Evolutionary conservation across 495 filamentous ascomycete genomes (phyloP).

Genomic region (Hyaloscypha finlandica): DNA sequence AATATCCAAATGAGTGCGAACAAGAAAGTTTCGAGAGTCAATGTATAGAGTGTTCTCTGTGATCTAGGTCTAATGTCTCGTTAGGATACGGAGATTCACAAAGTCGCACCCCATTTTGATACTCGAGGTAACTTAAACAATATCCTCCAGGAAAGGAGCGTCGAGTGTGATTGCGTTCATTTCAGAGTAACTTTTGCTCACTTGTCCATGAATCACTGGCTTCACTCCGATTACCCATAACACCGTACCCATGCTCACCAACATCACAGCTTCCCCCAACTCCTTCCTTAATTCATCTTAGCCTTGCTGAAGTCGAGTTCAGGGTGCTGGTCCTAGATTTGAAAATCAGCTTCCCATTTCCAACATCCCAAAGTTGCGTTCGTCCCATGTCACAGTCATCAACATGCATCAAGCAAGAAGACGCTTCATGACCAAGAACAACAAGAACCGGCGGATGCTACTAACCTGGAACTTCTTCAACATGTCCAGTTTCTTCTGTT

Average conservation of each 20-base stretch:
- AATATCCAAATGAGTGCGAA: not conserved
- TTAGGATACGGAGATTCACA: no score
- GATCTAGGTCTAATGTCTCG: no score
- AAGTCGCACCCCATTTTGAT: no score
- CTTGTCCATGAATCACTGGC: not conserved
- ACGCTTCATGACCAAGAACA: not conserved
- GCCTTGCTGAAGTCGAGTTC: conserved; percentile 87
- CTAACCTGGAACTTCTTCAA: conserved; percentile 71
- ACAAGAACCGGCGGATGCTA: not conserved
- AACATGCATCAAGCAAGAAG: not conserved
- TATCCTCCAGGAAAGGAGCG: not conserved
- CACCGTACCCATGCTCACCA: not conserved
- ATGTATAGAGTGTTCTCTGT: not conserved
- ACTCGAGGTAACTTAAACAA: no score
- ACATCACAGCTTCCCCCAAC: not conserved
- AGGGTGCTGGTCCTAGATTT: conserved; percentile 42
- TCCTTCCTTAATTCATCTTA: conserved; percentile 55
- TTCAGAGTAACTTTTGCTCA: not conserved
- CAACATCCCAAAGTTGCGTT: not conserved
- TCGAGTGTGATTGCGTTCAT: not conserved
- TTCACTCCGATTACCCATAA: not conserved
- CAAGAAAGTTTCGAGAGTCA: no score
- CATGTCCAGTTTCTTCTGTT: conserved; percentile 89
- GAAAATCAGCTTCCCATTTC: not conserved
- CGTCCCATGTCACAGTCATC: not conserved